A percentile compares a stretch with the other conserved stretches of the same genome.
phyloP scores from a whole-genome alignment of 441 rosid species.

The Gossypium trilobum region DNA sequence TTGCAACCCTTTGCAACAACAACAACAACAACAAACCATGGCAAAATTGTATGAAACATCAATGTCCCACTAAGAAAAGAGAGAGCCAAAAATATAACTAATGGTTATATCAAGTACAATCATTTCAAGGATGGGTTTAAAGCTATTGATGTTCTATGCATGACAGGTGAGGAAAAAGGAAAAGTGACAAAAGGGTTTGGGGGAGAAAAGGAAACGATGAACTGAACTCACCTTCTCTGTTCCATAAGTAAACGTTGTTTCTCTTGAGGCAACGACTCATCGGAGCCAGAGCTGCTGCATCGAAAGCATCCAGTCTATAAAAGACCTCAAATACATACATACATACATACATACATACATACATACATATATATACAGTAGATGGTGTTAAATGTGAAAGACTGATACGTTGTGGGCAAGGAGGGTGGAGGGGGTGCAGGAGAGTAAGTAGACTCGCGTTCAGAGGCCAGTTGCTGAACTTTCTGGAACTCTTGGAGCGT shows the following conservation, averaged over 20 bases:
- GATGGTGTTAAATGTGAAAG: not conserved
- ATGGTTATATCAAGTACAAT: not conserved
- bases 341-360: not conserved
- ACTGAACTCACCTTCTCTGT: constrained; percentile 34
- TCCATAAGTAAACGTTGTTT: constrained; percentile 39
- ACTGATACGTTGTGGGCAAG: constrained; percentile 23
- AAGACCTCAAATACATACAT: not conserved
- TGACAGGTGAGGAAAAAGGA: not conserved
- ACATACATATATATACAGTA: not conserved
- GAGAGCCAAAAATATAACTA: not conserved
- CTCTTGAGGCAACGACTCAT: constrained; percentile 30
- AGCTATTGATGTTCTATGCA: not conserved
- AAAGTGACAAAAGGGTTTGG: not conserved
- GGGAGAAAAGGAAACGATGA: not conserved
- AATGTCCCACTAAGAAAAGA: not conserved
- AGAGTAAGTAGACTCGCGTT: constrained; percentile 51
- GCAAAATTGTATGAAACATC: not conserved
- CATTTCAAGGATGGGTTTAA: not conserved
- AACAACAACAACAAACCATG: not conserved
- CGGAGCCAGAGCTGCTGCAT: constrained; percentile 35
- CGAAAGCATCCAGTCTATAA: not conserved
- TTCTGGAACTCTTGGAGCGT: constrained; percentile 57
- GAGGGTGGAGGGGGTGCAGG: constrained; percentile 37
- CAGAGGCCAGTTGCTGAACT: constrained; percentile 60
- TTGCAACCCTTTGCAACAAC: constrained; percentile 7